Evolutionary conservation across 495 filamentous ascomycete species (phyloP).

Genomic region (Corynascus novoguineensis): DNA sequence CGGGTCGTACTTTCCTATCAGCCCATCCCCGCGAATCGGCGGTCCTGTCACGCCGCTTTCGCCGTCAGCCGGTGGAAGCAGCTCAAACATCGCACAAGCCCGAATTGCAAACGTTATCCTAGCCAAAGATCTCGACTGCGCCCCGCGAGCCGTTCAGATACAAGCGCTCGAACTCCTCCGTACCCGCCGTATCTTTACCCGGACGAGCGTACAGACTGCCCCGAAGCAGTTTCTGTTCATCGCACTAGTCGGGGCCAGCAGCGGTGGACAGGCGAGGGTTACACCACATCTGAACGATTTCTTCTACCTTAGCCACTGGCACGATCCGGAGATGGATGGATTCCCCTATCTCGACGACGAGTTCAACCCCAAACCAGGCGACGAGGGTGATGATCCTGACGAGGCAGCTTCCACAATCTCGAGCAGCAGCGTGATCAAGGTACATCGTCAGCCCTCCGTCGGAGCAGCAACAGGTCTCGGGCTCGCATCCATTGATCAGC

Average conservation of each 20-base stretch:
- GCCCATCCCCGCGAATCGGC: conserved; percentile 5
- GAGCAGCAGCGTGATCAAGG: conserved; percentile 28
- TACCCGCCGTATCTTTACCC: conserved; percentile 67
- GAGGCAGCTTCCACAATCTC: conserved; percentile 29
- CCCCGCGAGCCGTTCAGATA: conserved; percentile 68
- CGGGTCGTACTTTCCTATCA: conserved; percentile 22
- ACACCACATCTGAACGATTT: conserved; percentile 66
- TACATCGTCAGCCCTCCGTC: conserved; percentile 8
- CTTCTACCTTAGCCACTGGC: conserved; percentile 84
- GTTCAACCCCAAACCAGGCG: conserved; percentile 3
- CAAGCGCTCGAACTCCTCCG: conserved; percentile 81
- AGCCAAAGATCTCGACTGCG: conserved; percentile 69
- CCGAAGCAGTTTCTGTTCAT: conserved; percentile 79
- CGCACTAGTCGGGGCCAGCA: conserved; percentile 54
- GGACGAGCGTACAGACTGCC: conserved; percentile 62
- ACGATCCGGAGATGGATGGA: conserved; percentile 66
- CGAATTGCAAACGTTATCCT: conserved; percentile 76
- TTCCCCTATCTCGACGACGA: conserved; percentile 63
- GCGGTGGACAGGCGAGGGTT: conserved; percentile 40
- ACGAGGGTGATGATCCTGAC: conserved; percentile 14
- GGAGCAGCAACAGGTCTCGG: background rate
- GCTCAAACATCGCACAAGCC: conserved; percentile 12
- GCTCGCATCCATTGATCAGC: background rate
- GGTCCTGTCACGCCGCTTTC: conserved; percentile 8
- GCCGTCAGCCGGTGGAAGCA: conserved; percentile 5